A percentile compares a stretch with the other conserved stretches of the same genome.
Conservation (phyloP, 495 filamentous ascomycete genomes). For the Aspergillus kassunensis region DNA sequence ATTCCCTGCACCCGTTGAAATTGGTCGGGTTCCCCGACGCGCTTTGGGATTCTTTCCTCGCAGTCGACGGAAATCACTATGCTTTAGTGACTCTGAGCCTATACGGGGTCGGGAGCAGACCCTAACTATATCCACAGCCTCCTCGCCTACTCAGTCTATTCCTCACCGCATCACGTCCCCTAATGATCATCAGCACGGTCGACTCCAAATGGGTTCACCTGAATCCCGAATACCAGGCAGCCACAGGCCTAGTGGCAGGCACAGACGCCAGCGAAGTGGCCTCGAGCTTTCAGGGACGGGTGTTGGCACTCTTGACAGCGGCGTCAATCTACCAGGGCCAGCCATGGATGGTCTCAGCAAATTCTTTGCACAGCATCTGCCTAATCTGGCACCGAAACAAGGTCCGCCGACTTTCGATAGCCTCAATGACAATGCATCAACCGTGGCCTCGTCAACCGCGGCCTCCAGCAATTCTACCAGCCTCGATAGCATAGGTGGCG, state of each 20-base stretch:
- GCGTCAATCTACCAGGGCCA: slow-evolving; percentile 69
- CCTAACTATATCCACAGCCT: slow-evolving; percentile 31
- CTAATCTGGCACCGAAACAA: slow-evolving; percentile 54
- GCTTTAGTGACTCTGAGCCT: slow-evolving; percentile 43
- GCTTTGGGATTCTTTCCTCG: slow-evolving; percentile 89
- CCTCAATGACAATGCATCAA: slow-evolving; percentile 41
- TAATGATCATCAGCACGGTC: slow-evolving; percentile 15
- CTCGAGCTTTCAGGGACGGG: slow-evolving; percentile 67
- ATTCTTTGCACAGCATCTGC: slow-evolving; percentile 72
- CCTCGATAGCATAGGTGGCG: slow-evolving; percentile 78
- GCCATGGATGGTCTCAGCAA: slow-evolving; percentile 76
- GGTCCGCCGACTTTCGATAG: slow-evolving; percentile 27
- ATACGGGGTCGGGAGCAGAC: slow-evolving; percentile 31
- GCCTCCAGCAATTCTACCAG: slow-evolving; percentile 48
- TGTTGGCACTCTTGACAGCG: slow-evolving; percentile 71
- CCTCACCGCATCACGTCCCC: slow-evolving; percentile 27
- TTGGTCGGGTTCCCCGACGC: slow-evolving; percentile 77
- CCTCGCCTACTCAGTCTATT: slow-evolving; percentile 23
- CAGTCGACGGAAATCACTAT: slow-evolving; percentile 73
- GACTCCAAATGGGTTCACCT: slow-evolving; percentile 19
- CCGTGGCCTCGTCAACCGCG: slow-evolving; percentile 36
- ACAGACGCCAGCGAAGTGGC: slow-evolving; percentile 41
- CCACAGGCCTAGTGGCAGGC: slow-evolving; percentile 21
- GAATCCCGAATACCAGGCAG: slow-evolving; percentile 16
- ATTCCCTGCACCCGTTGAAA: slow-evolving; percentile 67